These are phyloP conservation scores for Bathelium albidoporum DNA, from an alignment of 495 filamentous ascomycete species.

Conservation along the genomic window DNA sequence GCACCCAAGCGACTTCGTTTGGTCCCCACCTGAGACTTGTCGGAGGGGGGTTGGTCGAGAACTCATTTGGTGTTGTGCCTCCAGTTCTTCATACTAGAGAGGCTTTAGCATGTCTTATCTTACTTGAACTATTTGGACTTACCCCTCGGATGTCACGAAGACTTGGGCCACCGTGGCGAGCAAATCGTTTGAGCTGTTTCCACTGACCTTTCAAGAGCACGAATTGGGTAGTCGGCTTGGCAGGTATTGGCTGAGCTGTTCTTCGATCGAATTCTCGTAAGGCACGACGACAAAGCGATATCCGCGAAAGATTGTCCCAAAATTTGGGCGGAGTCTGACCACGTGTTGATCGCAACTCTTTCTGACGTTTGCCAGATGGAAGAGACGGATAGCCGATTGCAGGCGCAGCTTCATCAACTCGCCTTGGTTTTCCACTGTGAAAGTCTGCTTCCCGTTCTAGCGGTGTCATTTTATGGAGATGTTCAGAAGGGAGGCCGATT, in stretches of 20 bases:
- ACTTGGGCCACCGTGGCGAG: slow-evolving; percentile 21
- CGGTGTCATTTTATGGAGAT: neutral
- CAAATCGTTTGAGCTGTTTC: slow-evolving; percentile 20
- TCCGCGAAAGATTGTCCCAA: slow-evolving; percentile 20
- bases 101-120: slow-evolving; percentile 4
- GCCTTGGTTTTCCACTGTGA: neutral
- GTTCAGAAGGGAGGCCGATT: neutral
- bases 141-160: slow-evolving; percentile 22
- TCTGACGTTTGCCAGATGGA: neutral
- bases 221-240: neutral
- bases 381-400: neutral
- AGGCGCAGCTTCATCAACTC: neutral
- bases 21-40: neutral
- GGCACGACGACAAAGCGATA: slow-evolving; percentile 14
- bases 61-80: neutral
- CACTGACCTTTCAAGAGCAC: neutral
- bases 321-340: slow-evolving; percentile 16
- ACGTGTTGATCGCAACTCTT: neutral
- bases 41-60: slow-evolving; percentile 4
- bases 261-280: slow-evolving; percentile 23
- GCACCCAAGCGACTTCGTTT: neutral
- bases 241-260: slow-evolving; percentile 10
- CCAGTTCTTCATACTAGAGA: slow-evolving; percentile 10
- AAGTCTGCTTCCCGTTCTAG: neutral
- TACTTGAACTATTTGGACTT: slow-evolving; percentile 4